Evolutionary conservation across 1,284 basidiomycete genomes (phyloP), one percentile per base, ranked within the genome.

Genomic region (Pisolithus thermaeus): DNA sequence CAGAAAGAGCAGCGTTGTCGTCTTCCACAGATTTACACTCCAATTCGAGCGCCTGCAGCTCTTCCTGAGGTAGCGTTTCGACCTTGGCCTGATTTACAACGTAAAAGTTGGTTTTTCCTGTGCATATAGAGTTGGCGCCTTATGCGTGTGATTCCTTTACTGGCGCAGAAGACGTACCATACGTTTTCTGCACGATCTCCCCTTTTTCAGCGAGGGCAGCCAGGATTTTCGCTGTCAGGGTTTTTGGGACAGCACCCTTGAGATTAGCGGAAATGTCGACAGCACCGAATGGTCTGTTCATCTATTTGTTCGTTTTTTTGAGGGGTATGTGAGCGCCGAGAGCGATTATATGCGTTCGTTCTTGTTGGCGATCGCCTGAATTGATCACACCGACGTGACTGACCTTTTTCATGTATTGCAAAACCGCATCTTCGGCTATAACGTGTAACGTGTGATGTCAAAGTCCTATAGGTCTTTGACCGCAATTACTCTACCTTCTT

Each of bases 241-340:
- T 70, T 66, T 93, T 94, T 7, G 89, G 82, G 1, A 95, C 84
- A 9, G 84, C 82, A 49, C 88, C 87, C 66, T 92, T 93, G 39
- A 95, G 73, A 67, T 96, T 95, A 16, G 90, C 87, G 14, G 88
- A 78, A 2, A 95, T 84, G 64, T 94, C 91, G 36, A 91, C 92
- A 58, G 82, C 84, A n/a, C 84, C 84, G 58, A 80, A 87, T 2
- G 79, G 86, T 36, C 83, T 75, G 63, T 87, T 90, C 84, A 83
- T 88, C 85, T 87, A 54, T 48, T 39, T 52, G 22, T 9, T 36
- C 14, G 32, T 39, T 45, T 52, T 53, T 25, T 16, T 43, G 7
- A 23, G n/a, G 14, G n/a, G 39, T 4, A 40, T 2, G 39, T 23
- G 39, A 40, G 39, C n/a, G 52, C 23, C 46, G 6, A 30, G 4